phyloP scores from a whole-genome alignment of 371 early-diverging fungal species.

The Amoeboradix gromovi region DNA sequence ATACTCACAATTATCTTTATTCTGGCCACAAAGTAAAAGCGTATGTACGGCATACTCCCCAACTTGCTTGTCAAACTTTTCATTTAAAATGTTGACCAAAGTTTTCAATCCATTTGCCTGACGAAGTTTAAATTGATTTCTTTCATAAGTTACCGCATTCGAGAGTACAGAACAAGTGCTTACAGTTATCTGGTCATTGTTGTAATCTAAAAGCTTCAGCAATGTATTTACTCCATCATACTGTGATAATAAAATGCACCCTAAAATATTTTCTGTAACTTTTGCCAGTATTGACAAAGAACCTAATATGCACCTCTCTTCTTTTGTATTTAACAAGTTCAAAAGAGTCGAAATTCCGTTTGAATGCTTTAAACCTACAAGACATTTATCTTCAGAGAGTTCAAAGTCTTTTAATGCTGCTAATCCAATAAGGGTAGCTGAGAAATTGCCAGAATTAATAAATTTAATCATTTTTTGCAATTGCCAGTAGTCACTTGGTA shows the following conservation, averaged over 20 bases:
- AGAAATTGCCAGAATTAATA: constrained; percentile 20
- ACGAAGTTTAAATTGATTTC: neutral
- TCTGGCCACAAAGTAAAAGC: neutral
- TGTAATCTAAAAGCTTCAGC: constrained; percentile 19
- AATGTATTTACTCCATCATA: constrained; percentile 17
- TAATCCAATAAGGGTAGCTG: constrained; percentile 28
- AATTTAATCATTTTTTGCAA: constrained; percentile 27
- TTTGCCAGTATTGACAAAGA: constrained; percentile 21
- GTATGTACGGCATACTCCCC: neutral
- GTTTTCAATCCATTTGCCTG: neutral
- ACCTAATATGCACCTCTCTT: constrained; percentile 22
- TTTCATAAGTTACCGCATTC: neutral
- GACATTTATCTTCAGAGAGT: constrained; percentile 3
- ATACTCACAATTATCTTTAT: neutral
- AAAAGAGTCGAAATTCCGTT: constrained; percentile 7
- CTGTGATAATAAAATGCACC: constrained; percentile 3
- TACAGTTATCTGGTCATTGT: constrained; percentile 17
- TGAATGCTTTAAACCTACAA: neutral
- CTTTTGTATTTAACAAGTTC: constrained; percentile 24
- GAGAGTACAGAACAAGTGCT: constrained; percentile 2
- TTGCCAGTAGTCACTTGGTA: constrained; percentile 23
- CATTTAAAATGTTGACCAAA: neutral
- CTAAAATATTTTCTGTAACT: constrained; percentile 14
- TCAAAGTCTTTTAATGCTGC: constrained; percentile 25
- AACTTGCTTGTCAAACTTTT: neutral